Percentiles rank a stretch among this genome's conserved stretches.
phyloP scores from a whole-genome alignment of 1,139 yeast species.

The Geotrichum cucujoidarum region DNA sequence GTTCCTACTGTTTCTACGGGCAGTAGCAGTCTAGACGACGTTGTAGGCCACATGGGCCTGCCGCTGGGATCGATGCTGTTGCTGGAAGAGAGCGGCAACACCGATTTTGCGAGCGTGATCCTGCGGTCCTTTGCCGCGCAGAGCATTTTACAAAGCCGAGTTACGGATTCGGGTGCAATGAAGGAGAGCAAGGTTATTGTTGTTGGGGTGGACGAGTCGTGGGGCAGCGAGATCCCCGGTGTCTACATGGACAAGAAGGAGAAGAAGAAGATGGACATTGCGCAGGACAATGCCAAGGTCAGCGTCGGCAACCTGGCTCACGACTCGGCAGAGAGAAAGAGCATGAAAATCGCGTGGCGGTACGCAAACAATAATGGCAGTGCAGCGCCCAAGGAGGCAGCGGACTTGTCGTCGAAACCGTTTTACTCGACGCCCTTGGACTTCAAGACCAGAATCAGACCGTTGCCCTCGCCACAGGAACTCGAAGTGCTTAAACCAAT shows the following conservation, averaged over 20 bases:
- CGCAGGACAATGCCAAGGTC: constrained; percentile 55
- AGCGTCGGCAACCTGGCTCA: constrained; percentile 63
- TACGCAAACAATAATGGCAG: constrained; percentile 35
- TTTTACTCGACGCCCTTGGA: constrained; percentile 39
- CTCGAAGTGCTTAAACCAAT: constrained; percentile 32
- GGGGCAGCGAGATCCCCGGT: constrained; percentile 79
- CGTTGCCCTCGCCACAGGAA: constrained; percentile 62
- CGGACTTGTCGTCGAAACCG: constrained; percentile 12
- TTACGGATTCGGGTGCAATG: constrained; percentile 31
- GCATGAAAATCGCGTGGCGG: constrained; percentile 51
- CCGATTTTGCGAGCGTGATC: constrained; percentile 79
- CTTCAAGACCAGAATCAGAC: constrained; percentile 61
- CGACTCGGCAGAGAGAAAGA: constrained; percentile 21
- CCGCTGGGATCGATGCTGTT: constrained; percentile 71
- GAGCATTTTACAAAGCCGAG: constrained; percentile 67
- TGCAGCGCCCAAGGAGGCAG: neutral
- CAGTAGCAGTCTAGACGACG: constrained; percentile 63
- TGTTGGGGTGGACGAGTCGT: constrained; percentile 54
- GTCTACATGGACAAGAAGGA: constrained; percentile 64
- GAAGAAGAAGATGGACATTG: constrained; percentile 60
- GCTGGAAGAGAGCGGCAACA: constrained; percentile 80
- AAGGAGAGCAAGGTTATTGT: constrained; percentile 46
- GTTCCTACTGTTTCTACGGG: constrained; percentile 72
- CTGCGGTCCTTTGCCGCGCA: constrained; percentile 71
- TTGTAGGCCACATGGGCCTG: constrained; percentile 76